Base-by-base conservation (phyloP, 2,329 filamentous ascomycete genomes). In the Didymella keratinophila region DNA sequence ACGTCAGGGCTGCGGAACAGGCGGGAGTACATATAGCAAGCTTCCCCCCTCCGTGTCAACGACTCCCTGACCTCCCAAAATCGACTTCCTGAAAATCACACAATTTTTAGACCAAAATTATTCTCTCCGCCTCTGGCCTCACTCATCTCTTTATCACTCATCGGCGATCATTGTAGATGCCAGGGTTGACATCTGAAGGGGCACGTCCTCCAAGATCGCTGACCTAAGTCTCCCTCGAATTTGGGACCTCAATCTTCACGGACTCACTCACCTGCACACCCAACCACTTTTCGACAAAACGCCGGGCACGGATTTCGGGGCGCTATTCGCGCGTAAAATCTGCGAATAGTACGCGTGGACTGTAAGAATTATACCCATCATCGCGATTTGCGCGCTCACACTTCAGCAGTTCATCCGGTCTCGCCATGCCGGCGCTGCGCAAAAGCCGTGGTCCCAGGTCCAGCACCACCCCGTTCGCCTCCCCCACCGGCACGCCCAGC, bases 371-470 rank as follows among this genome's bases (percentile, higher is more conserved):
- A 25, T 52, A 18, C 39, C 52, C 30, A 36, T 25, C 18, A 54
- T 58, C 56, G 58, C 49, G 57, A 56, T 52, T 67, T 67, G 58
- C 65, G 59, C 69, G 69, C 72, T 75, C 56, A 76, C 67, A 68
- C 71, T 70, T 56, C 52, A 59, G 55, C 64, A 75, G 71, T 67
- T 63, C 66, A 57, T 57, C 57, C 52, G 56, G 61, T 67, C 41
- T 52, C 69, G 71, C 69, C 64, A 77, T 76, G 74, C 72, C 76
- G 66, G 68, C 75, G 56, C 68, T 76, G 64, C 74, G 76, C 62
- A 74, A 76, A 63, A 71, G 64, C 71, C 72, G 69, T 70, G 68
- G 63, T 73, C 70, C 52, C 59, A 61, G 65, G 53, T 67, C 67
- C 57, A 70, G 67, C 67, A 75, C 73, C 62, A 80, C 76, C 7